phyloP scores from a whole-genome alignment of 2,329 filamentous ascomycete genomes.

The Ophiocordyceps camponoti-floridani region DNA sequence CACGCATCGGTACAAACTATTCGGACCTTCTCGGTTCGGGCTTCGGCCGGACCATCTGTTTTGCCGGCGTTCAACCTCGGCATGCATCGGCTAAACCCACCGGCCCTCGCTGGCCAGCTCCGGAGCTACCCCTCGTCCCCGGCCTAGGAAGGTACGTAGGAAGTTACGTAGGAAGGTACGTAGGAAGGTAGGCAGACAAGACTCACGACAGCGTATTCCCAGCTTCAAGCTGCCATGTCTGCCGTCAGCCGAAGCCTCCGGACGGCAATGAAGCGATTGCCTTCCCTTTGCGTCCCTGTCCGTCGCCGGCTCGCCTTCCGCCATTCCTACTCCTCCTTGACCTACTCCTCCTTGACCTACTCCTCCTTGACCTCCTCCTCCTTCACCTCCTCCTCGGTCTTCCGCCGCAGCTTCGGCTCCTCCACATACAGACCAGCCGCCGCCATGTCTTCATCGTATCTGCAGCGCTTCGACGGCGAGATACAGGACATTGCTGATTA shows the following conservation, averaged over 20 bases:
- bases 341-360: slow-evolving; percentile 1
- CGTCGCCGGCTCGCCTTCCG: neutral
- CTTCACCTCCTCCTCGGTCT: slow-evolving; percentile 8
- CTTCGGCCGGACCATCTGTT: neutral
- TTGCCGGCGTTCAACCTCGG: slow-evolving; percentile 1
- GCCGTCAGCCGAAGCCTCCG: slow-evolving; percentile 35
- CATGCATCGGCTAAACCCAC: slow-evolving; percentile 3
- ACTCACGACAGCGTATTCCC: neutral
- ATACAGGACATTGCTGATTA: slow-evolving; percentile 92
- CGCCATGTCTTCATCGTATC: slow-evolving; percentile 22
- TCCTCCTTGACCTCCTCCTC: slow-evolving; percentile 1
- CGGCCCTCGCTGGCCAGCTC: neutral
- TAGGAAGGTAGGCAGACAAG: no score
- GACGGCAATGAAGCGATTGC: slow-evolving; percentile 35
- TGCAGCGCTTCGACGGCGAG: slow-evolving; percentile 45
- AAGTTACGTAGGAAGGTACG: no score
- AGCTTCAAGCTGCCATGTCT: slow-evolving; percentile 25
- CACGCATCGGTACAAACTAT: no score
- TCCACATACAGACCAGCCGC: slow-evolving; percentile 28
- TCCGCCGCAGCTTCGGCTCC: slow-evolving; percentile 24
- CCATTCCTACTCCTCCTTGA: slow-evolving; percentile 7
- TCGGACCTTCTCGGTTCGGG: no score
- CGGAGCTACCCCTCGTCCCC: neutral
- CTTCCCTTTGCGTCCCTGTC: slow-evolving; percentile 7
- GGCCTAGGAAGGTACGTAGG: no score